Base-by-base conservation (phyloP, 225 moss, liverwort and hornwort species). In the Pseudisothecium myosuroides region DNA sequence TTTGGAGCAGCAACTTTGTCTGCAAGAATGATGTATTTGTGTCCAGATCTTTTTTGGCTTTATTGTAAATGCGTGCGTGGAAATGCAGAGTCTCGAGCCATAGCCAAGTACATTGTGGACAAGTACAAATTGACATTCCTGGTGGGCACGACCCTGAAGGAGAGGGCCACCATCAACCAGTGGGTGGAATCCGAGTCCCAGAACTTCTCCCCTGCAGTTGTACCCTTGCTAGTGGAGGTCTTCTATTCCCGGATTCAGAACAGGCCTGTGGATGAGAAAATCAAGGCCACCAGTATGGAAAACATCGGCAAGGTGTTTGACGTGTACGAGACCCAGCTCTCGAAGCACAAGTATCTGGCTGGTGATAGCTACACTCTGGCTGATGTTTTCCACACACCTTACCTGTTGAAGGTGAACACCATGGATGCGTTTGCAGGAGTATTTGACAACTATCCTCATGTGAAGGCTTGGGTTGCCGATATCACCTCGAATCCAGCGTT, bases 201-300 rank as follows among this genome's bases (percentile, higher is more conserved):
- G 68, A 23, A n/a, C 68, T 68, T 68, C 68, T 0, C 0, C n/a
- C 22, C 68, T n/a, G 23, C 68, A 68, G n/a, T 13, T n/a, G 0
- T 2, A 68, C 68, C n/a, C 7, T 22, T 68, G n/a, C 0, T 68
- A 22, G 23, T 7, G 23, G 23, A 39, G 1, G 3, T 0, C 23
- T 12, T 7, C 68, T 0, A 0, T 7, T 4, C 68, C 22, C 22
- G 22, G 68, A 7, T 5, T 0, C 39, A 7, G 3, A 13, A 50
- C 6, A 14, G 14, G 29, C 55, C 55, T 55, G 55, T 55, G 24
- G 71, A 72, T 72, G 72, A 41, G 71, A 71, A 71, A 24, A 2
- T 71, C 8, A 71, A 4, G 0, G 71, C 71, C 15, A 2, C 26
- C 1, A 1, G 26, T 71, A 2, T 71, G 41, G 71, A 72, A 27